A percentile compares a stretch with the other conserved stretches of the same genome.
Evolutionary conservation across 371 early-diverging fungal genomes (phyloP).

Genomic region (Hamiltosporidium tvaerminnensis): DNA sequence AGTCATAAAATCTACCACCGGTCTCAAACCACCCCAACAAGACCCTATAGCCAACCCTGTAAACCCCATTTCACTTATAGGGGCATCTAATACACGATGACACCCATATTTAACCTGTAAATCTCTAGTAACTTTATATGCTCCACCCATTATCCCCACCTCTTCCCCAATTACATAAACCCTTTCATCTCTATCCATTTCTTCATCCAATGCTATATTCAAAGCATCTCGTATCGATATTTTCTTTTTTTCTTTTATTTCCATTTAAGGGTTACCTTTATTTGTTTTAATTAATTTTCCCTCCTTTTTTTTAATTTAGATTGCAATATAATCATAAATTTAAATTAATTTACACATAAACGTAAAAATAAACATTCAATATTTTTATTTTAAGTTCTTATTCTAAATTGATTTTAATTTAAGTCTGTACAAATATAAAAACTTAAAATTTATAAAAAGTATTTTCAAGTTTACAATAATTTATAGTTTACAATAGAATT

Average conservation of each 20-base stretch:
- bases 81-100: slow-evolving; percentile 88
- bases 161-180: slow-evolving; percentile 93
- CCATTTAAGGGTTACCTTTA: no score
- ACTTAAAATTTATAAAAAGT: no score
- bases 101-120: slow-evolving; percentile 87
- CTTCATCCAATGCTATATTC: slow-evolving; percentile 88
- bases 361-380: no score
- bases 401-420: no score
- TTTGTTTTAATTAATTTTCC: no score
- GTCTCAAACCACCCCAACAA: slow-evolving; percentile 77
- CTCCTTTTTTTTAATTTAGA: no score
- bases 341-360: no score
- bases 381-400: no score
- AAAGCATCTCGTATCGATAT: slow-evolving; percentile 89
- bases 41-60: slow-evolving; percentile 92
- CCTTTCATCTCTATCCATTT: slow-evolving; percentile 71
- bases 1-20: slow-evolving; percentile 98
- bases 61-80: slow-evolving; percentile 95
- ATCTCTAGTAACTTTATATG: slow-evolving; percentile 92
- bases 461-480: no score
- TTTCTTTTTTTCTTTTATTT: not conserved
- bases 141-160: slow-evolving; percentile 88
- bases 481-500: no score
- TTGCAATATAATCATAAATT: no score
- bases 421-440: no score